Percentiles rank a stretch among this genome's conserved stretches.
phyloP scores from a whole-genome alignment of 2,329 filamentous ascomycete genomes.

The Sporothrix brunneoviolacea region DNA sequence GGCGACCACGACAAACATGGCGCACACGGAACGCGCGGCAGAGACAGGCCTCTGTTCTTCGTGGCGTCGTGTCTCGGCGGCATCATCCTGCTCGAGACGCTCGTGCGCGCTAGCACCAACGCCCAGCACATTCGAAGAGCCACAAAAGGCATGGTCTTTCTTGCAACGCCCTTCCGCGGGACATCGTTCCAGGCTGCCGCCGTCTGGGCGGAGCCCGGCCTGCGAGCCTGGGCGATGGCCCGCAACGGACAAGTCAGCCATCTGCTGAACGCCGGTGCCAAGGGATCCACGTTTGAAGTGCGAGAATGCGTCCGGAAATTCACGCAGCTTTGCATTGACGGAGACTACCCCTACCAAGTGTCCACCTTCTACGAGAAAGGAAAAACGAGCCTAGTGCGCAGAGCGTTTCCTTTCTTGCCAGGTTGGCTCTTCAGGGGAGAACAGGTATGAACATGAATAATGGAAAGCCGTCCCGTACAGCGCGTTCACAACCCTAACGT shows the following conservation, averaged over 20 bases:
- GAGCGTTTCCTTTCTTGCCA: slow-evolving; percentile 14
- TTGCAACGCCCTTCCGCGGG: slow-evolving; percentile 26
- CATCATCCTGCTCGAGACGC: slow-evolving; percentile 25
- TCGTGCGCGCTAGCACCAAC: slow-evolving; percentile 20
- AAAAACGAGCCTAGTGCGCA: slow-evolving; percentile 19
- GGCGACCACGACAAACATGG: slow-evolving; percentile 18
- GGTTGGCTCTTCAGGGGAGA: too few relatives aligned
- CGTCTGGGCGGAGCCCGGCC: too few relatives aligned
- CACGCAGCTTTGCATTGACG: too few relatives aligned
- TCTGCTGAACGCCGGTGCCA: slow-evolving; percentile 17
- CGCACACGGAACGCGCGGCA: slow-evolving; percentile 16
- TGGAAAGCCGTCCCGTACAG: too few relatives aligned
- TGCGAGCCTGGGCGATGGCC: too few relatives aligned
- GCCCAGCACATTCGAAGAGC: slow-evolving; percentile 14
- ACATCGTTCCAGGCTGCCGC: slow-evolving; percentile 24
- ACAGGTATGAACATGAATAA: too few relatives aligned
- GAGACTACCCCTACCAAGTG: slow-evolving; percentile 9
- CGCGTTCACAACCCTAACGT: too few relatives aligned
- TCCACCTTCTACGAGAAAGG: slow-evolving; percentile 22
- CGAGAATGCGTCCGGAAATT: too few relatives aligned
- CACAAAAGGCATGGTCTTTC: slow-evolving; percentile 23
- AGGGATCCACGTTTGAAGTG: slow-evolving; percentile 17
- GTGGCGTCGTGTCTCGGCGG: slow-evolving; percentile 29
- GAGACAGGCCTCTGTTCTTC: slow-evolving; percentile 28
- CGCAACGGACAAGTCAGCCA: not conserved